Base-by-base conservation (phyloP, 176 grass and related monocot genomes). In the Bothriochloa decipiens region DNA sequence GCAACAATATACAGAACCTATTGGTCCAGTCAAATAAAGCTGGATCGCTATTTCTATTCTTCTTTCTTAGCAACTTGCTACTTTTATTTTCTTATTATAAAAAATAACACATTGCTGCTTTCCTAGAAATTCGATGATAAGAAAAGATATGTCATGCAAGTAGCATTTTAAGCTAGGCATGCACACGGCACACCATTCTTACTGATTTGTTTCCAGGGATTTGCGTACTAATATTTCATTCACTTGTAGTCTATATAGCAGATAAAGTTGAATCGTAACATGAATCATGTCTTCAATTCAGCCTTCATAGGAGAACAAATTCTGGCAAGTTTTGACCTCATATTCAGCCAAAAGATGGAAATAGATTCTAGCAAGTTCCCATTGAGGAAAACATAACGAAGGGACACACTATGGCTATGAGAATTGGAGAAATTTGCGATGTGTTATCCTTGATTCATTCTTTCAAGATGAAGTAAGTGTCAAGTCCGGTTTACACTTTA, bases 91-190 rank as follows among this genome's bases (percentile, higher is more conserved):
- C 33, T 26, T 35, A 49, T 26, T 35, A 13, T 76, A 23, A 37
- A 13, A 33, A 81, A 9, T 49, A 52, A 10, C 40, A 2, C 16
- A 49, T 60, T 5, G 3, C 41, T 6, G 64, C 22, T 47, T 71
- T 25, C 57, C 26, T 52, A 6, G 9, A 72, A 84, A 37, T 39
- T 23, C 2, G 9, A 61, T 45, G 67, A 61, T 66, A 8, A 52
- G n/a, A 33, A 75, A 33, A 75, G 82, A 27, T 2, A 57, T 41
- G 82, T 7, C 27, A 89, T 39, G 18, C 14, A 60, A 80, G 50
- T 17, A 81, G 11, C 10, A 26, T 47, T 18, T 18, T 17, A 69
- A 6, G 63, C 71, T 29, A 68, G 1, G 2, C 37, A 50, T 20
- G 80, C 8, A 84, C 37, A 75, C 0, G n/a, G 75, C 8, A 84